A percentile compares a stretch with the other conserved stretches of the same genome.
These are phyloP conservation scores for Populus tomentosa DNA, from an alignment of 441 rosid species.

Conservation along the genomic window DNA sequence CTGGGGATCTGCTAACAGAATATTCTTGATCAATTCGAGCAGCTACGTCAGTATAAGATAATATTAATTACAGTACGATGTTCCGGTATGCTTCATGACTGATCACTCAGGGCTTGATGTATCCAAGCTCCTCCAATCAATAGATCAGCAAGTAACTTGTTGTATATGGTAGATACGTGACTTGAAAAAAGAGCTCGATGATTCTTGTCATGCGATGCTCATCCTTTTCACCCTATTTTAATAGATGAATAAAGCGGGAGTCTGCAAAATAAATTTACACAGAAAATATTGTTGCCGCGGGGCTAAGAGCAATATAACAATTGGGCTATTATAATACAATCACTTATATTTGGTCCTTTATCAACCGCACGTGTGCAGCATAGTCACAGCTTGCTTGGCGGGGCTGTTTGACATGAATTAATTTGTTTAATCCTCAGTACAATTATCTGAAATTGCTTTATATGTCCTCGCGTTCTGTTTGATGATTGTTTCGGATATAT, in stretches of 20 bases:
- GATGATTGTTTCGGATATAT: too few species aligned
- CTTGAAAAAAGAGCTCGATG: background rate
- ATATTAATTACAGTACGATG: too few species aligned
- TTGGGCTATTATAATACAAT: background rate
- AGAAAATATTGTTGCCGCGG: background rate
- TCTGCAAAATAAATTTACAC: background rate
- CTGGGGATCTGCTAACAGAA: too few species aligned
- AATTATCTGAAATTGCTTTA: background rate
- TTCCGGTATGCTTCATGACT: too few species aligned
- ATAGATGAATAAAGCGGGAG: background rate
- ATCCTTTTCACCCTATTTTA: too few species aligned
- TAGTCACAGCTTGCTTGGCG: constrained; percentile 4
- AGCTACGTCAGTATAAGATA: background rate
- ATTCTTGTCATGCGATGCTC: background rate
- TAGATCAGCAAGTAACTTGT: too few species aligned
- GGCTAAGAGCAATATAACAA: background rate
- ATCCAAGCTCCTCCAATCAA: too few species aligned
- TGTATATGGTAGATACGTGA: background rate
- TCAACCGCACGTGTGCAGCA: constrained; percentile 14
- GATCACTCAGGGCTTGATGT: too few species aligned
- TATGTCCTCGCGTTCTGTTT: too few species aligned
- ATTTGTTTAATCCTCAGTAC: background rate
- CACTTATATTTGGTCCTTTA: background rate
- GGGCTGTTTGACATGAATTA: background rate
- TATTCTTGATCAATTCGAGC: background rate